Base-by-base conservation (phyloP, 768 basidiomycete species). In the Collybiopsis confluens region DNA sequence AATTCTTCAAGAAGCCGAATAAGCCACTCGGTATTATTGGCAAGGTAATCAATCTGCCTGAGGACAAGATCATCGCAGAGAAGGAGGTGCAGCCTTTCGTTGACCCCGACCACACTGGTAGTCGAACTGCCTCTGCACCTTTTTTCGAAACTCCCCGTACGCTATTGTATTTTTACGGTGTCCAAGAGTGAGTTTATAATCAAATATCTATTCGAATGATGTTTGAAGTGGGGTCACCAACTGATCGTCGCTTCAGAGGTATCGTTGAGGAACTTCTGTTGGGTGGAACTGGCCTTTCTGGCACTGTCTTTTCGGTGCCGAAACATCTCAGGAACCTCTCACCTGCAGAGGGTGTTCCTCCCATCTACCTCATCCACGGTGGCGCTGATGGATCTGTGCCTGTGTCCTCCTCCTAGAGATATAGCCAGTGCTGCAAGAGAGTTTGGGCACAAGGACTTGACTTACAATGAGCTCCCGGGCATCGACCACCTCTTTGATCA, bases 81-180 rank as follows among this genome's bases (percentile, higher is more conserved):
- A 59, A 58, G 4, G 69, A 74, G 45, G 61, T 73, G 8, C 64
- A 59, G 15, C 44, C 64, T 5, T 74, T 68, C 45, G 30, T 70
- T 15, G 59, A 73, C 50, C 68, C 71, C 0, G 42, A 59, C 2
- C 58, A 57, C 3, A 43, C 51, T 23, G 26, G 26, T 20, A 53
- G 52, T 53, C 68, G 67, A 56, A 60, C 62, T 9, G 55, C 61
- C 1, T 65, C 48, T 35, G 61, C 66, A 0, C n/a, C n/a, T n/a
- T 56, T 61, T 1, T 10, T 57, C 23, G 67, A 70, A 13, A 65
- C 61, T 23, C 55, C 54, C 33, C 56, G 73, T 26, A 52, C 64
- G 21, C 60, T 73, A 16, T 71, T 72, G 46, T 74, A 74, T 54
- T 56, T 57, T 46, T 74, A 70, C 54, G 73, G 71, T 70, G 62